A percentile compares a stretch with the other conserved stretches of the same genome.
These are phyloP conservation scores for Nicotiana obtusifolia DNA, from an alignment of 257 asterid genomes.

Conservation along the genomic window DNA sequence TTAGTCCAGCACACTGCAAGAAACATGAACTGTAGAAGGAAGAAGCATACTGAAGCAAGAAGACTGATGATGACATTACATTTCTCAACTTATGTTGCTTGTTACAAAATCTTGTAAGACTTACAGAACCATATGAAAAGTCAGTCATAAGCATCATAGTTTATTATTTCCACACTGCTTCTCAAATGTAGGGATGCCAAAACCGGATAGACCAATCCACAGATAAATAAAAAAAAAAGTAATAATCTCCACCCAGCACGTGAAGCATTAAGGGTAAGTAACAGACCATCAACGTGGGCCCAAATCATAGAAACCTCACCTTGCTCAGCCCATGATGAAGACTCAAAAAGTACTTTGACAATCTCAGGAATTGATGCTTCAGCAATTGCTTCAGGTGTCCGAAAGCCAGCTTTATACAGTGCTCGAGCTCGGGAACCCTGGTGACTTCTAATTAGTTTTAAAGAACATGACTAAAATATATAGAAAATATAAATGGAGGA, in stretches of 20 bases:
- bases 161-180: constrained; percentile 1
- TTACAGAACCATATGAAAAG: neutral
- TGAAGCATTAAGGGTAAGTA: neutral
- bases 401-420: constrained; percentile 88
- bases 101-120: neutral
- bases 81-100: neutral
- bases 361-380: constrained; percentile 90
- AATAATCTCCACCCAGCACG: neutral
- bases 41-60: neutral
- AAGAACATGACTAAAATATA: constrained; percentile 17
- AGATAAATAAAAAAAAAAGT: neutral
- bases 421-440: constrained; percentile 99
- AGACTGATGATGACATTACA: constrained; percentile 4
- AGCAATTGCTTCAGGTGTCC: constrained; percentile 95
- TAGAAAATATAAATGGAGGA: constrained; percentile 9
- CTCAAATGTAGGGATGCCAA: constrained; percentile 1
- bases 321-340: constrained; percentile 72
- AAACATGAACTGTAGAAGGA: neutral
- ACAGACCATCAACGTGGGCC: neutral
- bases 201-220: neutral
- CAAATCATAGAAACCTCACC: constrained; percentile 30
- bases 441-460: constrained; percentile 18
- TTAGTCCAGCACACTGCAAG: neutral
- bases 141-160: constrained; percentile 2
- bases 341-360: constrained; percentile 81